These are phyloP conservation scores for Candida railenensis DNA, from an alignment of 805 yeast species.

Conservation along the genomic window DNA sequence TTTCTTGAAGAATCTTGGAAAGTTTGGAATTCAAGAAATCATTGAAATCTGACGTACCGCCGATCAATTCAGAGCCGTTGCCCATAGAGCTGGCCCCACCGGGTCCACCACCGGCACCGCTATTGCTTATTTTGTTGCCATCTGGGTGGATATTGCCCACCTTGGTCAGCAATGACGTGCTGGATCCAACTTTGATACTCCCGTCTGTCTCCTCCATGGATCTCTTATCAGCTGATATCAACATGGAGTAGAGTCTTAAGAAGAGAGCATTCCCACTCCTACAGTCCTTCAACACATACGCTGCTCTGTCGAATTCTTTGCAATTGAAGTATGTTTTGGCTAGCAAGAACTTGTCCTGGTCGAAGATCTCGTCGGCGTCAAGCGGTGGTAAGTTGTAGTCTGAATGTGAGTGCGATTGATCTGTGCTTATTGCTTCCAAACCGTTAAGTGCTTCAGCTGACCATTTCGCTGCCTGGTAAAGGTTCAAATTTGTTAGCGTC, in stretches of 20 bases:
- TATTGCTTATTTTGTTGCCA: constrained; percentile 6
- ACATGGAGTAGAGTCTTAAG: constrained; percentile 65
- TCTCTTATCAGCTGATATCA: constrained; percentile 74
- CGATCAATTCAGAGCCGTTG: constrained; percentile 18
- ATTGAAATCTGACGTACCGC: constrained; percentile 10
- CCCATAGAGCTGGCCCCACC: neutral
- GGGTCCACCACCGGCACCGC: constrained; percentile 4
- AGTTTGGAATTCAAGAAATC: constrained; percentile 33
- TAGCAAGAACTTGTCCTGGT: constrained; percentile 47
- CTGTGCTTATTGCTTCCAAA: constrained; percentile 20
- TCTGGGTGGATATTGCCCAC: neutral
- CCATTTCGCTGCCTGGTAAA: constrained; percentile 79
- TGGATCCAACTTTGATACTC: constrained; percentile 43
- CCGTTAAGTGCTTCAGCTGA: constrained; percentile 77
- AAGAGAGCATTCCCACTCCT: constrained; percentile 54
- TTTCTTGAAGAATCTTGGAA: constrained; percentile 37
- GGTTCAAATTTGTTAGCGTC: constrained; percentile 53
- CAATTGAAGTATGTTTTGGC: constrained; percentile 77
- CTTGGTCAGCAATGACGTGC: neutral
- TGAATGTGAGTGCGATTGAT: constrained; percentile 8
- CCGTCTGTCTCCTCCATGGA: constrained; percentile 72
- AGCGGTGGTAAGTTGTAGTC: constrained; percentile 8
- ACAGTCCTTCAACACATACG: constrained; percentile 53
- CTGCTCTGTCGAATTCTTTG: constrained; percentile 82
- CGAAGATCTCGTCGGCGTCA: constrained; percentile 32